Evolutionary conservation across 148 eudicot species (phyloP).

Genomic region (Fagopyrum tataricum): DNA sequence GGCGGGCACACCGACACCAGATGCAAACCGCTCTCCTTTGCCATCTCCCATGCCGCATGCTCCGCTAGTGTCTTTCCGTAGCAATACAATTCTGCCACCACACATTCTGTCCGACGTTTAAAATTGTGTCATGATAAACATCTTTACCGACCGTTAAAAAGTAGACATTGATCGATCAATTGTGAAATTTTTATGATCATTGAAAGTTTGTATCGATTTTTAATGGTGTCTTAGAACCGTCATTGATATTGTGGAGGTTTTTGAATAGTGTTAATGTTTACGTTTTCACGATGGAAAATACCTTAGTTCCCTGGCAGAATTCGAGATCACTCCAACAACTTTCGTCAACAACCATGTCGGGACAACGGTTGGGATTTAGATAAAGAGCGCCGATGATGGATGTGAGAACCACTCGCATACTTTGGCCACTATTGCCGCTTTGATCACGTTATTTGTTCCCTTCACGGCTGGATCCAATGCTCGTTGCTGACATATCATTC

Average conservation of each 20-base stretch:
- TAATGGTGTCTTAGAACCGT: too few relatives aligned
- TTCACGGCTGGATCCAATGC: conserved; percentile 94
- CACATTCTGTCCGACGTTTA: too few relatives aligned
- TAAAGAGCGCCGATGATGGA: conserved; percentile 84
- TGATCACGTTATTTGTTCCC: conserved; percentile 73
- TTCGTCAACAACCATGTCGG: conserved; percentile 72
- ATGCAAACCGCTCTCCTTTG: conserved; percentile 72
- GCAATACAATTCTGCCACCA: conserved; percentile 70
- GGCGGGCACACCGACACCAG: conserved; percentile 73
- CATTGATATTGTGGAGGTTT: too few relatives aligned
- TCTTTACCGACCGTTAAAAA: too few relatives aligned
- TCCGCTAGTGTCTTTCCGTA: conserved; percentile 87
- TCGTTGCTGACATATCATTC: conserved; percentile 41
- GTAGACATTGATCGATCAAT: not conserved
- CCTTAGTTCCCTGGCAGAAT: conserved; percentile 90
- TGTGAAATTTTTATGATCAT: not conserved
- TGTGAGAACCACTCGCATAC: conserved; percentile 89
- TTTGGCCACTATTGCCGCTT: conserved; percentile 64
- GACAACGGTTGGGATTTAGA: conserved; percentile 77
- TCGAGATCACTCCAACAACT: conserved; percentile 96
- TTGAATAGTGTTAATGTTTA: too few relatives aligned
- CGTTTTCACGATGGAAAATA: conserved; percentile 7
- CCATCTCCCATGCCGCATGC: conserved; percentile 69
- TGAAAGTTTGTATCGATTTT: too few relatives aligned
- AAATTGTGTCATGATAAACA: too few relatives aligned